Base-by-base conservation (phyloP, 164 flowering plant species). In the Akebia trifoliata region DNA sequence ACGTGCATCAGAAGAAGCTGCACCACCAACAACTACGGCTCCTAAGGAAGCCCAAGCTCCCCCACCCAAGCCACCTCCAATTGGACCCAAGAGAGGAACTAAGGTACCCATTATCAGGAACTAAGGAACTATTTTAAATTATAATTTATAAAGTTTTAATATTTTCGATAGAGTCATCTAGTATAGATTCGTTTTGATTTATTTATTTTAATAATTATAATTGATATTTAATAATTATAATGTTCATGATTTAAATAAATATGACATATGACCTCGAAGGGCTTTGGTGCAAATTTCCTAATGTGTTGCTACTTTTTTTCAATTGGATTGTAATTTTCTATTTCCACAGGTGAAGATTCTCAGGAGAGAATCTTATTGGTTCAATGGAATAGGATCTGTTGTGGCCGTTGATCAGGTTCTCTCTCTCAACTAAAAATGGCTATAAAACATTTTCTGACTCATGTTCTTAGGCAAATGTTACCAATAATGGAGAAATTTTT, bases 51-150 rank as follows among this genome's bases (percentile, higher is more conserved):
- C 46, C 1, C 74, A 31, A 31, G 72, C 84, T 54, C 73, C 82
- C 0, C 50, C 65, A 10, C 38, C 67, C 82, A 43, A 84, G 78
- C 98, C 97, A 0, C 84, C 92, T 1, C 97, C 97, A 10, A 69
- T 93, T 63, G 98, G 98, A 24, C 98, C 98, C 73, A 87, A 84
- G 79, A 85, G 97, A 74, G 98, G 98, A 29, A 31, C 97, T 7
- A 85, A 81, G 95, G 97, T 89, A 50, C 6, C 36, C 38, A 34
- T n/a, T 31, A 20, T 30, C 21, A 6, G 12, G 12, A 28, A 8
- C 18, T 6, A 5, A 2, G 21, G 21, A 8, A 17, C 45, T 22
- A 42, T n/a, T n/a, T n/a, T n/a, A n/a, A n/a, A n/a, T n/a, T n/a
- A n/a, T n/a, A n/a, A n/a, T n/a, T n/a, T n/a, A n/a, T n/a, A n/a